Evolutionary conservation across 1,284 basidiomycete genomes (phyloP).

Genomic region (Tilletia indica): DNA sequence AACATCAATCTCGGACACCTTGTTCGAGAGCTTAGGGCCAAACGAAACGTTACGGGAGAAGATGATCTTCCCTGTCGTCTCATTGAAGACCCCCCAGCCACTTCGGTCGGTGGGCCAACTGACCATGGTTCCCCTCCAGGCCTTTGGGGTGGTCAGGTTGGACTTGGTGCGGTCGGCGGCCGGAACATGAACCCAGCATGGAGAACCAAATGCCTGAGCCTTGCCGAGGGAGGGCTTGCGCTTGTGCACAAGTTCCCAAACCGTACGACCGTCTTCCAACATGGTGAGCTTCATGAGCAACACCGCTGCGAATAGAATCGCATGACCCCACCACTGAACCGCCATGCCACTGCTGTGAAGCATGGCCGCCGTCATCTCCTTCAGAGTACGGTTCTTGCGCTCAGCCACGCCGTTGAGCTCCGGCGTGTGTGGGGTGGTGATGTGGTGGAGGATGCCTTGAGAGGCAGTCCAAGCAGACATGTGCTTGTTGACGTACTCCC

Average conservation of each 20-base stretch:
- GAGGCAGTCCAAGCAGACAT: too few relatives aligned
- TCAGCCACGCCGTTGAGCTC: too few relatives aligned
- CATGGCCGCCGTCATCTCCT: too few relatives aligned
- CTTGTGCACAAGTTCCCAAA: not conserved
- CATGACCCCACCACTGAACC: not conserved
- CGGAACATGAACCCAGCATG: not conserved
- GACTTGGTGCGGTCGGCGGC: not conserved
- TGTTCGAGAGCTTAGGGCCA: not conserved
- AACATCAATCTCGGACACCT: not conserved
- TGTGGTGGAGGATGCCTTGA: too few relatives aligned
- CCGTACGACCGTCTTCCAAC: not conserved
- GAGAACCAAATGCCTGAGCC: slow-evolving; percentile 1
- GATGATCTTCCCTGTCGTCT: not conserved
- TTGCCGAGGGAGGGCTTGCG: not conserved
- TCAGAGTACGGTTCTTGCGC: too few relatives aligned
- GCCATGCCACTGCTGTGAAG: not conserved
- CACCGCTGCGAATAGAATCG: not conserved
- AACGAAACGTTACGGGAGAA: not conserved
- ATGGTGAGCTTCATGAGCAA: not conserved
- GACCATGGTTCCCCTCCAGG: too few relatives aligned
- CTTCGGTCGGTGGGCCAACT: too few relatives aligned
- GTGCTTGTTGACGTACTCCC: too few relatives aligned
- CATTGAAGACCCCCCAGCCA: not conserved
- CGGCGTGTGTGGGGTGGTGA: too few relatives aligned
- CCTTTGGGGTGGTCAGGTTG: not conserved